These are phyloP conservation scores for Quercus cerris DNA, from an alignment of 306 rosid genomes.

Conservation along the genomic window DNA sequence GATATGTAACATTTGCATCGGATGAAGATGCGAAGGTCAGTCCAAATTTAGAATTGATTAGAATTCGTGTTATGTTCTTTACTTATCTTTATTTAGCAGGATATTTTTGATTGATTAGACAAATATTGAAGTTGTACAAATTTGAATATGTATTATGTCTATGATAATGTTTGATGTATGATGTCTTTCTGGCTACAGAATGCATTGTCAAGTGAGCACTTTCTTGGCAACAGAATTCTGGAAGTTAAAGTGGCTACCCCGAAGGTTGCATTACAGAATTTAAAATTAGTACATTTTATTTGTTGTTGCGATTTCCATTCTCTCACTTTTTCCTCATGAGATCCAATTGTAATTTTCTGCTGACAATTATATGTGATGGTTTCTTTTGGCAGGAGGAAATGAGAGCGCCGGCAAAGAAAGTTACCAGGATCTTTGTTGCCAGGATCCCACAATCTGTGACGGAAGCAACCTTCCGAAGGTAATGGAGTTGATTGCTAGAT, in stretches of 20 bases:
- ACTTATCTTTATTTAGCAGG: background rate
- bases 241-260: slow-evolving; percentile 99
- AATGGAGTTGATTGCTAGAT: slow-evolving; percentile 22
- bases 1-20: slow-evolving; percentile 86
- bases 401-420: slow-evolving; percentile 86
- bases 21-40: slow-evolving; percentile 90
- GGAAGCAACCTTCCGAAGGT: slow-evolving; percentile 83
- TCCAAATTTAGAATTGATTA: background rate
- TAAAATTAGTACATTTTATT: background rate
- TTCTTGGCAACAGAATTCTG: slow-evolving; percentile 85
- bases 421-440: slow-evolving; percentile 90
- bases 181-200: slow-evolving; percentile 42
- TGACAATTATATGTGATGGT: slow-evolving; percentile 22
- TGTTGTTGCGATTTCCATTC: slow-evolving; percentile 4
- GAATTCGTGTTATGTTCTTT: background rate
- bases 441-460: slow-evolving; percentile 90
- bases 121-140: background rate
- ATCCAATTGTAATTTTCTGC: background rate
- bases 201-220: slow-evolving; percentile 74
- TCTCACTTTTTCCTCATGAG: background rate
- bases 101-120: background rate
- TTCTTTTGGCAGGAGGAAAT: slow-evolving; percentile 79
- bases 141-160: background rate
- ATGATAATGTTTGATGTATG: slow-evolving; percentile 2
- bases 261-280: slow-evolving; percentile 48